Evolutionary conservation across 768 basidiomycete species (phyloP).

Genomic region (Naganishia vishniacii): DNA sequence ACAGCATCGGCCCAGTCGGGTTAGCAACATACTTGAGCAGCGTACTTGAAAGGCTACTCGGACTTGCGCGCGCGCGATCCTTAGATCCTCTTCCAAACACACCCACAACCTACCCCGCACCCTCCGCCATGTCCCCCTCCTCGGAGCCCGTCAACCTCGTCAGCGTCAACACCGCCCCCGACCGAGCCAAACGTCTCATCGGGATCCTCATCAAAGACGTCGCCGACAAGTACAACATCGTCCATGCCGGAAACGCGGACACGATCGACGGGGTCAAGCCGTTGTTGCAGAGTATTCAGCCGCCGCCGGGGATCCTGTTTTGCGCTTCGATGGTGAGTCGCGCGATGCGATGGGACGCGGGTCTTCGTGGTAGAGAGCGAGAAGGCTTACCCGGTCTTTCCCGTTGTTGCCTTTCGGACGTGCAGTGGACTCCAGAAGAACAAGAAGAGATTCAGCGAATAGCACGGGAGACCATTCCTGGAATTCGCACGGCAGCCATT

Average conservation of each 20-base stretch:
- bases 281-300: slow-evolving; percentile 35
- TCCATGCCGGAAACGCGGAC: slow-evolving; percentile 39
- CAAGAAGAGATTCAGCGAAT: slow-evolving; percentile 40
- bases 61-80: no score
- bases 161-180: slow-evolving; percentile 45
- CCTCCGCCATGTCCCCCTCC: slow-evolving; percentile 3
- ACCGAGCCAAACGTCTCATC: slow-evolving; percentile 42
- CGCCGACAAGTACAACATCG: slow-evolving; percentile 39
- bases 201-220: slow-evolving; percentile 40
- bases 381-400: no score
- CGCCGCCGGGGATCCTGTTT: slow-evolving; percentile 40
- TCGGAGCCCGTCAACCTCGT: slow-evolving; percentile 36
- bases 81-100: no score
- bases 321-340: slow-evolving; percentile 40
- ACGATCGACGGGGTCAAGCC: slow-evolving; percentile 42
- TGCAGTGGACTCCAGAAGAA: slow-evolving; percentile 45
- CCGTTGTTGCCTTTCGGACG: no score
- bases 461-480: slow-evolving; percentile 38
- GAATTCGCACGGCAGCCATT: slow-evolving; percentile 40
- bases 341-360: no score
- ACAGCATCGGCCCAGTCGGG: no score
- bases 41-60: no score
- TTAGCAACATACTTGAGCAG: no score
- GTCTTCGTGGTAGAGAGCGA: no score
- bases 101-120: not conserved